Percentiles rank a stretch among this genome's conserved stretches.
Evolutionary conservation across 768 basidiomycete genomes (phyloP).

Genomic region (Mycena sanguinolenta): DNA sequence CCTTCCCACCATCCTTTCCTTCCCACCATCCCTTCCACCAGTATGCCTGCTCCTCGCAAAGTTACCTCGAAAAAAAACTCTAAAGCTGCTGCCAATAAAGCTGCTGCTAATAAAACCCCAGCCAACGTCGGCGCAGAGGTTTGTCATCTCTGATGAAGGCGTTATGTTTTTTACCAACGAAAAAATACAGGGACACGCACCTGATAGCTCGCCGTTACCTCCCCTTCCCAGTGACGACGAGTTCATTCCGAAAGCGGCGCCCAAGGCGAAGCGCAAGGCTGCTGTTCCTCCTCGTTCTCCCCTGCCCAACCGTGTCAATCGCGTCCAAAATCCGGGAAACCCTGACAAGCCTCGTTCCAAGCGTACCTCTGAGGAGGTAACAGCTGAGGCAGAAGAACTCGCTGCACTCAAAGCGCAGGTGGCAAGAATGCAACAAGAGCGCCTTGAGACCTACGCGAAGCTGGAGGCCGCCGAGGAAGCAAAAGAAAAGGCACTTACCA

Average conservation of each 20-base stretch:
- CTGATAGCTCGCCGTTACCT: conserved; percentile 7
- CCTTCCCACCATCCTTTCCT: too few species aligned
- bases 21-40: too few species aligned
- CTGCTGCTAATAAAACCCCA: too few species aligned
- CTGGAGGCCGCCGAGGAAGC: conserved; percentile 1
- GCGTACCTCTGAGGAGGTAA: not conserved
- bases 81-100: too few species aligned
- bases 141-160: too few species aligned
- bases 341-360: not conserved
- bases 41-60: too few species aligned
- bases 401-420: not conserved
- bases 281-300: not conserved
- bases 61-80: too few species aligned
- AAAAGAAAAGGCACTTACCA: not conserved
- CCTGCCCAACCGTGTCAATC: not conserved
- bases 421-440: not conserved
- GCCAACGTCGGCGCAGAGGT: too few species aligned
- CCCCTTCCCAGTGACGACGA: not conserved
- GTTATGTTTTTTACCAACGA: not conserved
- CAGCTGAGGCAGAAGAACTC: not conserved
- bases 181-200: not conserved
- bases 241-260: not conserved
- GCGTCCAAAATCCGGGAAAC: not conserved
- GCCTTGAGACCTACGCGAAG: not conserved
- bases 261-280: not conserved